Conservation (phyloP, 192 early-diverging fungal genomes). For the Linnemannia schmuckeri region DNA sequence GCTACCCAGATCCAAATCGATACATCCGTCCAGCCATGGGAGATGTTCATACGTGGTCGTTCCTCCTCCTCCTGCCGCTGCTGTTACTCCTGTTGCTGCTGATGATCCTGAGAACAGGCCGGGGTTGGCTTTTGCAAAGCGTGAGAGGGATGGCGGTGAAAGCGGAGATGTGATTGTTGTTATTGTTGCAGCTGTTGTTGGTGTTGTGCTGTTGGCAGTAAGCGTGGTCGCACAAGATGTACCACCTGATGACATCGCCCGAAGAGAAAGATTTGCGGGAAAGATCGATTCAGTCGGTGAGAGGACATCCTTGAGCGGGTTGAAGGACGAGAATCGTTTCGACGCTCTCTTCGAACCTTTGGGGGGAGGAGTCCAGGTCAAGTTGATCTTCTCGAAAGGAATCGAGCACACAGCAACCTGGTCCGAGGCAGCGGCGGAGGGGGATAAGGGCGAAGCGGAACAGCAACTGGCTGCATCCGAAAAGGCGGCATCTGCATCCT, state of each 20-base stretch:
- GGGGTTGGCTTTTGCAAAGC: background rate
- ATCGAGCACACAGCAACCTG: slow-evolving; percentile 24
- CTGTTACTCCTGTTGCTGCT: background rate
- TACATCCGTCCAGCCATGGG: slow-evolving; percentile 49
- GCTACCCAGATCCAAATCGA: slow-evolving; percentile 40
- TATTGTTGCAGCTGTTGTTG: too few relatives aligned
- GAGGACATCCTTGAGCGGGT: slow-evolving; percentile 18
- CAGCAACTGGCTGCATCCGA: slow-evolving; percentile 38
- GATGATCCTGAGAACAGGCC: background rate
- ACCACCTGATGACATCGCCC: background rate
- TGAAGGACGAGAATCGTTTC: slow-evolving; percentile 46
- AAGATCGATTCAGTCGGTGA: background rate
- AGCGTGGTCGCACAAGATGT: slow-evolving; percentile 34
- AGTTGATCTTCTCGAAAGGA: slow-evolving; percentile 52
- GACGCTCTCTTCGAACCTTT: slow-evolving; percentile 49
- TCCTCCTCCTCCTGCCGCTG: slow-evolving; percentile 18
- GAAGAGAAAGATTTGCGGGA: background rate
- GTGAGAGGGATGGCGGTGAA: background rate
- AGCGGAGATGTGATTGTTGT: background rate
- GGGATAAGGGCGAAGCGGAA: slow-evolving; percentile 29
- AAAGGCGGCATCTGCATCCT: slow-evolving; percentile 36
- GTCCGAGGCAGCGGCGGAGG: slow-evolving; percentile 9
- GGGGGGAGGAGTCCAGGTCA: slow-evolving; percentile 49
- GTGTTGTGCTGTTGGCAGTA: background rate
- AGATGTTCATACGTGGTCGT: slow-evolving; percentile 48